Evolutionary conservation across 2,329 filamentous ascomycete genomes (phyloP).

Genomic region (Diaporthe vaccinii): DNA sequence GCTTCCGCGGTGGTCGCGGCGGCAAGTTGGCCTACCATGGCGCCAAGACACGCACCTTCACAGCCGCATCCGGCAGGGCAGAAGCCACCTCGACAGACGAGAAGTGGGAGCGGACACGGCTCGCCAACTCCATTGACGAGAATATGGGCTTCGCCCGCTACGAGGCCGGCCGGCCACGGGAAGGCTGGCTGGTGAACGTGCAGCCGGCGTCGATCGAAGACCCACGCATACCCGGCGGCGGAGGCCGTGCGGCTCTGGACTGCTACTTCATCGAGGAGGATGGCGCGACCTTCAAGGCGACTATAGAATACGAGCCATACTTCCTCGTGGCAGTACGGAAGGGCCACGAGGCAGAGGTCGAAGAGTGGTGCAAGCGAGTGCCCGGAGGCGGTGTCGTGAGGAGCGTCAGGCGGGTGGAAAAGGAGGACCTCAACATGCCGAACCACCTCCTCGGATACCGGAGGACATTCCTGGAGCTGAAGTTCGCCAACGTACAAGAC

Average conservation of each 20-base stretch:
- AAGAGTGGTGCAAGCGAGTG: conserved; percentile 91
- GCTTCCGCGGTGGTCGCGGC: conserved; percentile 67
- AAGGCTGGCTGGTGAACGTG: conserved; percentile 95
- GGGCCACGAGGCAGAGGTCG: conserved; percentile 90
- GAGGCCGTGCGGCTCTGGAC: conserved; percentile 90
- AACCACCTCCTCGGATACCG: conserved; percentile 95
- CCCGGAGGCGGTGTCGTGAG: conserved; percentile 86
- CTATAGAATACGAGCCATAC: conserved; percentile 96
- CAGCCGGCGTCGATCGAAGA: conserved; percentile 91
- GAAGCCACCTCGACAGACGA: conserved; percentile 95
- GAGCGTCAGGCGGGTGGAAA: conserved; percentile 81
- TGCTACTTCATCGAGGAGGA: conserved; percentile 97
- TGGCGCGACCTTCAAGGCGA: conserved; percentile 92
- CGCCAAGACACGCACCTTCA: conserved; percentile 80
- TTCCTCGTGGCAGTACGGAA: conserved; percentile 92
- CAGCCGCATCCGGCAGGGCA: conserved; percentile 78
- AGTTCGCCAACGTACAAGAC: conserved; percentile 89
- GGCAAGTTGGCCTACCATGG: conserved; percentile 80
- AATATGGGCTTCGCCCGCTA: conserved; percentile 93
- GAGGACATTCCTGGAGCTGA: conserved; percentile 87
- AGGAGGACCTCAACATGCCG: conserved; percentile 94
- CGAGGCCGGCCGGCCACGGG: conserved; percentile 85
- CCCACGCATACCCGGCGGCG: conserved; percentile 84
- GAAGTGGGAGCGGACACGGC: conserved; percentile 85
- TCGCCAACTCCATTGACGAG: conserved; percentile 93